Evolutionary conservation across 73 alveolate genomes (phyloP), one percentile per base, ranked within the genome.

Genomic region (Tetrahymena elliotti): DNA sequence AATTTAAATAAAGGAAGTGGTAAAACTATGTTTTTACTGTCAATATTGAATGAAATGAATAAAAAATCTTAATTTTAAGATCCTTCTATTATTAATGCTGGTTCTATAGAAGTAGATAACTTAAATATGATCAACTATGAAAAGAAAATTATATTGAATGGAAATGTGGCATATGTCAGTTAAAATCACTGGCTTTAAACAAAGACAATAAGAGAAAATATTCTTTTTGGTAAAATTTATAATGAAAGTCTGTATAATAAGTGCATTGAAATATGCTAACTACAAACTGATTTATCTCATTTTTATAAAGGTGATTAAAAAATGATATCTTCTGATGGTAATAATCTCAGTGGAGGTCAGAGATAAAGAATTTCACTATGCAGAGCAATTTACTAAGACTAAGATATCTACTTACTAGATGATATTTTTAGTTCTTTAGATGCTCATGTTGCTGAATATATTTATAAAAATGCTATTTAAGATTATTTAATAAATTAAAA

Each of bases 361-460:
- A 98, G 97, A 95, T 93, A 98, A 34, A 98, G 99, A 98, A 94
- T 98, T 38, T 96, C 98, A 8, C 94, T 98, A 33, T 98, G 98
- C 35, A 96, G 99, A 88, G 99, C 99, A 8, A 97, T 98, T 36
- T 98, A 98, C 83, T 93, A 97, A 82, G 96, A 97, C 84, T 94
- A 96, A 27, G 98, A 96, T 96, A 96, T 98, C 18, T 97, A 97
- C 97, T 93, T 98, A 35, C 96, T 98, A 83, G 99, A 98, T 97
- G 99, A 98, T 93, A 98, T 98, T 53, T 96, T 98, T 36, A 96
- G 98, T 33, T 97, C 99, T n/a, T 94, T 98, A 83, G 99, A 98
- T 94, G 96, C 95, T 84, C 96, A 96, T 95, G 99, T 97, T 2
- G 99, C 98, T 39, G 97, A 95, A 83, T 84, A 93, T 93, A 97